These are phyloP conservation scores for Falciphora oryzae DNA, from an alignment of 2,329 filamentous ascomycete species.

Conservation along the genomic window DNA sequence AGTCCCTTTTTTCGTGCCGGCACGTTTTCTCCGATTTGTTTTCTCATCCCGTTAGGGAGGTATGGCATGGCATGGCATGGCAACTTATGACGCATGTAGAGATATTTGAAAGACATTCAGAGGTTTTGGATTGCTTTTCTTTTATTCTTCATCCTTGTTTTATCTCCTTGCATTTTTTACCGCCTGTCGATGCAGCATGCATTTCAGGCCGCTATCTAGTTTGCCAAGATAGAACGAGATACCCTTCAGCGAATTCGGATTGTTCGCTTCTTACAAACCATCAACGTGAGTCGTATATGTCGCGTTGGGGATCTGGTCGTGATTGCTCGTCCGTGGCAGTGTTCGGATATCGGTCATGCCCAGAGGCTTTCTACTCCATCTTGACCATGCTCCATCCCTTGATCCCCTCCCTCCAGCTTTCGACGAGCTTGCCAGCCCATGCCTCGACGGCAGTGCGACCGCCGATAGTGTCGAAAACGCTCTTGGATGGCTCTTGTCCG, in stretches of 20 bases:
- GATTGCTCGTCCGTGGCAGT: neutral
- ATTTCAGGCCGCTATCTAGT: neutral
- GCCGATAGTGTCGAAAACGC: conserved; percentile 23
- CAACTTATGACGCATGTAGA: no score
- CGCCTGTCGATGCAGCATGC: no score
- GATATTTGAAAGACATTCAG: neutral
- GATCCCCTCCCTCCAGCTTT: conserved; percentile 33
- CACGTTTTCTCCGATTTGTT: neutral
- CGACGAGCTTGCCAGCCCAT: conserved; percentile 29
- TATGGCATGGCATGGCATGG: no score
- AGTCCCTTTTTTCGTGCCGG: neutral
- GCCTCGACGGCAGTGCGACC: conserved; percentile 24
- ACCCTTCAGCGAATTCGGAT: neutral
- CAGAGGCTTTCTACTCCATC: conserved; percentile 21
- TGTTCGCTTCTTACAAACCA: neutral
- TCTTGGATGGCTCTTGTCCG: conserved; percentile 18
- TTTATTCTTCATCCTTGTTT: neutral
- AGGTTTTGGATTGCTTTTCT: neutral
- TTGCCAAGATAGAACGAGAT: neutral
- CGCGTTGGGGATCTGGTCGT: no score
- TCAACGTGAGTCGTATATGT: no score
- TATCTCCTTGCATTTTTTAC: neutral
- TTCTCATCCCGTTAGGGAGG: no score
- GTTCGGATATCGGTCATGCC: neutral
- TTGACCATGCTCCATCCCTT: conserved; percentile 31